Percentiles rank a stretch among this genome's conserved stretches.
phyloP scores from a whole-genome alignment of 2,329 filamentous ascomycete species.

The Pyricularia sp. region DNA sequence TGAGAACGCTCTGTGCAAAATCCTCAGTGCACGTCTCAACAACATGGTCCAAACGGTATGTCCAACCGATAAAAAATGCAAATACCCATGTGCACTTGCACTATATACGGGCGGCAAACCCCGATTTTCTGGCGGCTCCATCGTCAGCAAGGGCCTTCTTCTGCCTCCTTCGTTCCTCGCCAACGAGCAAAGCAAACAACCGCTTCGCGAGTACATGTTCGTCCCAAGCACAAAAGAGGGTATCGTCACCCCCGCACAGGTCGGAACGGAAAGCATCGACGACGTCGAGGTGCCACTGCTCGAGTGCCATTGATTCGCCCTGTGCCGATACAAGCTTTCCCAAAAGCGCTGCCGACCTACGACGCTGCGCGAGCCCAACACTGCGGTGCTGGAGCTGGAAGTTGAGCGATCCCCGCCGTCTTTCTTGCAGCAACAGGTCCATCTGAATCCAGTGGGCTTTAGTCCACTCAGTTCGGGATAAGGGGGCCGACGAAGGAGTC shows the following conservation, averaged over 20 bases:
- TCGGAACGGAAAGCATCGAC: constrained; percentile 42
- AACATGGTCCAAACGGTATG: not conserved
- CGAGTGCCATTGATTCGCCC: constrained; percentile 35
- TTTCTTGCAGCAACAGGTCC: constrained; percentile 40
- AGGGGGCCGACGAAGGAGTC: constrained; percentile 4
- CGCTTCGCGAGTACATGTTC: constrained; percentile 39
- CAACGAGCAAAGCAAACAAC: constrained; percentile 43
- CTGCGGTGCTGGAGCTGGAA: constrained; percentile 21
- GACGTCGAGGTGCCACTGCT: constrained; percentile 49
- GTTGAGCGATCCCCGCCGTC: constrained; percentile 32
- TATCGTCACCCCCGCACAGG: constrained; percentile 20
- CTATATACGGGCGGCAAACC: not conserved
- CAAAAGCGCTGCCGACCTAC: constrained; percentile 22
- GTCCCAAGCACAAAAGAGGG: constrained; percentile 30
- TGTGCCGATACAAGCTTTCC: constrained; percentile 39
- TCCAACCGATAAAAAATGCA: not conserved
- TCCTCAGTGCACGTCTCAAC: not conserved
- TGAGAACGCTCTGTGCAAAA: not conserved
- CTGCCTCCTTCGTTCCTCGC: constrained; percentile 30
- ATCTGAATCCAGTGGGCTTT: constrained; percentile 42
- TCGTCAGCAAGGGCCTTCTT: not conserved
- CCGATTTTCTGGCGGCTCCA: not conserved
- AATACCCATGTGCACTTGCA: not conserved
- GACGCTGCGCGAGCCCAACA: constrained; percentile 17
- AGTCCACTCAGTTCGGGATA: constrained; percentile 12